phyloP scores from a whole-genome alignment of 805 yeast species.

The Osmozyma mogii region DNA sequence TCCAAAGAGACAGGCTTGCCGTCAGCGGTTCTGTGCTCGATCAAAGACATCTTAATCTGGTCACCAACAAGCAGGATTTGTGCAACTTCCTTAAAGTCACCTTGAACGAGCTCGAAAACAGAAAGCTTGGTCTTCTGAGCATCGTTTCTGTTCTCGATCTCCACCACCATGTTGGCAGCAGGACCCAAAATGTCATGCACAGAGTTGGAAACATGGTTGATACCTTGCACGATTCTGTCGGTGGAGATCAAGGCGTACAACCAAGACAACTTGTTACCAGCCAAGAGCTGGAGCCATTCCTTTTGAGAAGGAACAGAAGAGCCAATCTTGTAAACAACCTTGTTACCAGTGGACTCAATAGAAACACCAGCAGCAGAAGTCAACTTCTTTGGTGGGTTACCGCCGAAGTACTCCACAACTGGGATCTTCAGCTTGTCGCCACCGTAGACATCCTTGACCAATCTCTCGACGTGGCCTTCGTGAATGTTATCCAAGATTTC shows the following conservation, averaged over 20 bases:
- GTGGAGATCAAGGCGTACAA: constrained; percentile 82
- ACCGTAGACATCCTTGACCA: constrained; percentile 61
- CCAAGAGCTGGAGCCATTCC: constrained; percentile 73
- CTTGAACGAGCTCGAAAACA: constrained; percentile 65
- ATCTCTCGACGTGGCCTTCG: constrained; percentile 73
- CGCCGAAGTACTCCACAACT: constrained; percentile 82
- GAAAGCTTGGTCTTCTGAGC: constrained; percentile 53
- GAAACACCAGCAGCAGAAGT: constrained; percentile 26
- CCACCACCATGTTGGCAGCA: constrained; percentile 48
- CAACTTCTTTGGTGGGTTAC: constrained; percentile 39
- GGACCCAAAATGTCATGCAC: constrained; percentile 77
- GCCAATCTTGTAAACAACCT: constrained; percentile 32
- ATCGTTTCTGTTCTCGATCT: constrained; percentile 43
- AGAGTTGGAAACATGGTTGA: constrained; percentile 72
- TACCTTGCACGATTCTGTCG: constrained; percentile 76
- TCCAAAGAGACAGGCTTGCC: constrained; percentile 66
- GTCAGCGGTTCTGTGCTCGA: constrained; percentile 84
- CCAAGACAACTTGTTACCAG: constrained; percentile 79
- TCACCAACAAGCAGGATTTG: constrained; percentile 45
- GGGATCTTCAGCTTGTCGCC: constrained; percentile 73
- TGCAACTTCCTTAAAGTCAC: constrained; percentile 60
- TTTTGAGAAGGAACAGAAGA: constrained; percentile 15
- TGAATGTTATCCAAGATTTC: constrained; percentile 84
- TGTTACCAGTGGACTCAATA: constrained; percentile 15
- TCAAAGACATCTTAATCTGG: constrained; percentile 61